Conservation (phyloP, 768 basidiomycete genomes). For the Hygrocybe coccinea region DNA sequence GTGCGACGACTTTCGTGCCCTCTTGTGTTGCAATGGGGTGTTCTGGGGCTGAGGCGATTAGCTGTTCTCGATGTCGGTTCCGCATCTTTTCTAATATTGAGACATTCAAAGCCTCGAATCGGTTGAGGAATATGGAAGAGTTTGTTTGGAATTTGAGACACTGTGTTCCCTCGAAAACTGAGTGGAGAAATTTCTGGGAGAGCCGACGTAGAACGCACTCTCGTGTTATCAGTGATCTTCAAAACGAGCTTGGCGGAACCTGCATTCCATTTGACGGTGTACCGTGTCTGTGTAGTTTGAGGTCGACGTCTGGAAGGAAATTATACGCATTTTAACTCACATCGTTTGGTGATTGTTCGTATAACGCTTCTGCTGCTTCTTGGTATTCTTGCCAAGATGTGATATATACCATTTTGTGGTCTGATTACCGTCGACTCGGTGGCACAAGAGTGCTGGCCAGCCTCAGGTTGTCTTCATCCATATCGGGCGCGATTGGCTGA, state of each 20-base stretch:
- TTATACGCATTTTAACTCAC: conserved; percentile 42
- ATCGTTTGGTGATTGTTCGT: conserved; percentile 69
- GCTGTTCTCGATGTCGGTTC: conserved; percentile 46
- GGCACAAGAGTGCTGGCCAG: too few species aligned
- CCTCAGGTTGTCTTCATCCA: too few species aligned
- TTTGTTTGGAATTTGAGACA: conserved; percentile 95
- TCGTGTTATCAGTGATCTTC: conserved; percentile 88
- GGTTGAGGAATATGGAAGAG: conserved; percentile 92
- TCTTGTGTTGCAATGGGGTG: conserved; percentile 20
- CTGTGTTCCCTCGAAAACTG: conserved; percentile 37
- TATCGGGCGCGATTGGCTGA: too few species aligned
- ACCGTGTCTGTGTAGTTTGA: conserved; percentile 58
- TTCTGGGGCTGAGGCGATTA: conserved; percentile 17
- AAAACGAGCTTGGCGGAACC: conserved; percentile 83
- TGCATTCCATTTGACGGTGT: conserved; percentile 87
- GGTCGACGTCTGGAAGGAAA: not conserved
- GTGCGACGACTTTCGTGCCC: conserved; percentile 12
- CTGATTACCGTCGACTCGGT: not conserved
- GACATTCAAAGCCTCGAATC: conserved; percentile 88
- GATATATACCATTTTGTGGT: conserved; percentile 68
- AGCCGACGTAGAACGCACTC: conserved; percentile 47
- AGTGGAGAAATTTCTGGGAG: not conserved
- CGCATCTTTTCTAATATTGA: conserved; percentile 85
- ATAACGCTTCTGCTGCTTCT: conserved; percentile 83
- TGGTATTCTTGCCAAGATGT: conserved; percentile 86